Base-by-base conservation (phyloP, 352 stramenopile genomes). In the Lagenidium giganteum region DNA sequence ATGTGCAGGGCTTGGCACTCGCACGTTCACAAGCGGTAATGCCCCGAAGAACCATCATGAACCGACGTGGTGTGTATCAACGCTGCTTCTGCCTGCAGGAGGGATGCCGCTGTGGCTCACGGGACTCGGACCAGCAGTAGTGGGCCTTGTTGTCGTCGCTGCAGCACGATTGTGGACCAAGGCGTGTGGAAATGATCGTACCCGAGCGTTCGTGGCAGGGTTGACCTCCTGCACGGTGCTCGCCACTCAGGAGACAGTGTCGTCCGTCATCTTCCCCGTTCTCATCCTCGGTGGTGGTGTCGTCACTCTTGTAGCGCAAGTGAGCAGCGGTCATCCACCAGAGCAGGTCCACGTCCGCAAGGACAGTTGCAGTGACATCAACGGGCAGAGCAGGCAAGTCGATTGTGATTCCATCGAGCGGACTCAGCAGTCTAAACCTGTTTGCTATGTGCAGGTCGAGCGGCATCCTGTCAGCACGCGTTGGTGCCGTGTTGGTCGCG, bases 81-180 rank as follows among this genome's bases (percentile, higher is more conserved):
- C n/a, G n/a, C n/a, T n/a, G n/a, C n/a, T n/a, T n/a, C n/a, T n/a
- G n/a, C n/a, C n/a, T n/a, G 14, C 40, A 45, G 69, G 81, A 51
- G 72, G 78, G 26, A 58, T 95, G 25, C 88, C 88, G 5, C 63
- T 70, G 30, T 94, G 82, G 63, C 61, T 97, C 44, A 53, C 75
- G 3, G 91, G 91, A 9, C 58, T 97, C 7, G 70, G 82, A 28
- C 83, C 91, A 1, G 91, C 91, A 8, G 87, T 89, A 3, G 83
- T 96, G 27, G 83, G 69, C 38, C 66, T 98, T 8, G 80, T 98
- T 11, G 94, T 96, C 39, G 93, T 97, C 49, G 87, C 91, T 9
- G 73, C 73, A 14, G 54, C 77, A 30, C 77, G 78, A 5, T 57
- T 91, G 16, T 86, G 79, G 70, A 56, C 83, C 38, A 90, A 87